Base-by-base conservation (phyloP, 1,284 basidiomycete genomes). In the Microbotryomycetes sp. region DNA sequence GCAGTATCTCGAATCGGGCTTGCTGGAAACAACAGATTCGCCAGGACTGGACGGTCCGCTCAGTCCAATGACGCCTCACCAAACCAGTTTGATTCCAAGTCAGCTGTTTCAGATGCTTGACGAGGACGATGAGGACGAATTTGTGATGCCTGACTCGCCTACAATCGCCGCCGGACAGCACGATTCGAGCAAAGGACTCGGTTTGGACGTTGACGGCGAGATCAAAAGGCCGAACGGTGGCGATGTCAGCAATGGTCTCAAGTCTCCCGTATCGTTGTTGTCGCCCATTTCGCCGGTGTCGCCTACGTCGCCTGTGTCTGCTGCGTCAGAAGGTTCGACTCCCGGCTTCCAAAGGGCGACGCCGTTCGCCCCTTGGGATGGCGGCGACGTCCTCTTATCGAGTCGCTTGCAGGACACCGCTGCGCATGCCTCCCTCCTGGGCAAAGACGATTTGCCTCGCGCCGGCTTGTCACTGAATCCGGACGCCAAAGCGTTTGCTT, bases 401-500 rank as follows among this genome's bases (percentile, higher is more conserved):
- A 11, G 11, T 18, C 9, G 11, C 11, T 61, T 57, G 11, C 56
- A 54, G 26, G 56, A 60, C 27, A 11, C 18, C 11, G 9, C 35
- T 11, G 35, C 9, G 9, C 35, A 41, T 41, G 64, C 61, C 30
- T 54, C 54, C 35, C 26, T 85, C 84, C 74, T 77, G 86, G 65
- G 83, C 82, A 70, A 83, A 85, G 57, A 73, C 69, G 71, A 75
- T 61, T 64, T 68, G 26, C 66, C 74, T 51, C 68, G 75, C 62
- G 64, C 68, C 21, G 71, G 71, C 21, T 69, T 70, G 41, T 83
- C 85, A 4, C 80, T 90, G 64, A 91, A 91, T 74, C 88, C 88
- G 1, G 86, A 86, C 73, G 88, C 88, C 54, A 89, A 89, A 72
- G 88, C 83, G 51, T 91, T 91, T 78, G 85, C 70, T 23, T 73